A percentile compares a stretch with the other conserved stretches of the same genome.
Conservation (phyloP, 305 asterid genomes). For the Solanum aculeatissimum region DNA sequence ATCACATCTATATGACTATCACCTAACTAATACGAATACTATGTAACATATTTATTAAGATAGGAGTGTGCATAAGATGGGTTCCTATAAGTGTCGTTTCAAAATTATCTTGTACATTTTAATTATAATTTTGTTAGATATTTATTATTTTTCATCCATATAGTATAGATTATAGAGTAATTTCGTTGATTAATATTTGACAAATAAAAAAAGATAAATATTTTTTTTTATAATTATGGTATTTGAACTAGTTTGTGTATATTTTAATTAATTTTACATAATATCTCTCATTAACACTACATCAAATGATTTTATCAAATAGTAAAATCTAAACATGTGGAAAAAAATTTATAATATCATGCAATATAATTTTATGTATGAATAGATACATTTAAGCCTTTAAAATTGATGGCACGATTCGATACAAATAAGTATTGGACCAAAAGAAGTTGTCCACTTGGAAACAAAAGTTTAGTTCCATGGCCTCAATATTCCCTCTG, state of each 20-base stretch:
- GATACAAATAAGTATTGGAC: neutral
- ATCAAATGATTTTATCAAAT: too few species aligned
- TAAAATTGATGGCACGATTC: neutral
- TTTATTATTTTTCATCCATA: neutral
- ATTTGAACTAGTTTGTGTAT: neutral
- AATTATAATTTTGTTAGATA: neutral
- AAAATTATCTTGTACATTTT: neutral
- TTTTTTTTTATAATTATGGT: neutral
- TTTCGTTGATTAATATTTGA: neutral
- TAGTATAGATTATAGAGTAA: neutral
- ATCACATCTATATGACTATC: neutral
- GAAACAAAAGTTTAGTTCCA: neutral
- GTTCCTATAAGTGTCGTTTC: neutral
- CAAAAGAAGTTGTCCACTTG: neutral
- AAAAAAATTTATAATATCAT: too few species aligned
- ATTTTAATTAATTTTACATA: neutral
- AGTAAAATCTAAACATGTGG: too few species aligned
- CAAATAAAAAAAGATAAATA: neutral
- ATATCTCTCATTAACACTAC: neutral
- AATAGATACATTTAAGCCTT: neutral
- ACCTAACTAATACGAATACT: neutral
- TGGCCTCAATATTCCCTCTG: neutral
- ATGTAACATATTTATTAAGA: neutral
- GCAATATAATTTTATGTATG: neutral
- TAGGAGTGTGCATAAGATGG: neutral